These are phyloP conservation scores for Cutaneotrichosporon cutaneum DNA, from an alignment of 1,284 basidiomycete genomes.

Conservation along the genomic window DNA sequence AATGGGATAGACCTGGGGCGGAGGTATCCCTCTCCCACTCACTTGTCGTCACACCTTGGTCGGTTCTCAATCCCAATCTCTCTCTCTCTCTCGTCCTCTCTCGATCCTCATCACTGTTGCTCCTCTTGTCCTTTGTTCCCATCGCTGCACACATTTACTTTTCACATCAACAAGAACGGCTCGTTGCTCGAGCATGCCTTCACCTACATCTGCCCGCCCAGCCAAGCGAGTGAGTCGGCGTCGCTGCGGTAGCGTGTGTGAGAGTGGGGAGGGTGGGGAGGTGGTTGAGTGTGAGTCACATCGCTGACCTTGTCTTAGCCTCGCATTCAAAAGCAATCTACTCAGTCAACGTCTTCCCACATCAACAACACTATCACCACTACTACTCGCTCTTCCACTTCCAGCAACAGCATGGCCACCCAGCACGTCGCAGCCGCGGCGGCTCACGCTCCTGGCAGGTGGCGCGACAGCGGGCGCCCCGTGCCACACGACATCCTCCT, in stretches of 20 bases:
- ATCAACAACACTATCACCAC: neutral
- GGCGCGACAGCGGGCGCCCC: conserved; percentile 1
- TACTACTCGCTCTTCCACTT: neutral
- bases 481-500: conserved; percentile 6
- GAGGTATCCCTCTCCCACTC: too few relatives aligned
- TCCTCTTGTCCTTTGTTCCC: neutral
- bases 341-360: neutral
- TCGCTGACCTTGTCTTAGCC: neutral
- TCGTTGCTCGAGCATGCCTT: neutral
- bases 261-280: too few relatives aligned
- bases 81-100: neutral
- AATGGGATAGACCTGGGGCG: too few relatives aligned
- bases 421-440: neutral
- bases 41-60: too few relatives aligned
- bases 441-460: neutral
- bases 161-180: neutral
- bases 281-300: neutral
- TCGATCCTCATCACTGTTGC: neutral
- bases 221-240: neutral
- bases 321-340: neutral
- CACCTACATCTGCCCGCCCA: neutral
- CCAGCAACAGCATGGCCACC: neutral
- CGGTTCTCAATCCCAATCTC: too few relatives aligned
- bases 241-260: too few relatives aligned
- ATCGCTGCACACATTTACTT: neutral